Conservation (phyloP, 306 rosid genomes). For the Rosa persica region DNA sequence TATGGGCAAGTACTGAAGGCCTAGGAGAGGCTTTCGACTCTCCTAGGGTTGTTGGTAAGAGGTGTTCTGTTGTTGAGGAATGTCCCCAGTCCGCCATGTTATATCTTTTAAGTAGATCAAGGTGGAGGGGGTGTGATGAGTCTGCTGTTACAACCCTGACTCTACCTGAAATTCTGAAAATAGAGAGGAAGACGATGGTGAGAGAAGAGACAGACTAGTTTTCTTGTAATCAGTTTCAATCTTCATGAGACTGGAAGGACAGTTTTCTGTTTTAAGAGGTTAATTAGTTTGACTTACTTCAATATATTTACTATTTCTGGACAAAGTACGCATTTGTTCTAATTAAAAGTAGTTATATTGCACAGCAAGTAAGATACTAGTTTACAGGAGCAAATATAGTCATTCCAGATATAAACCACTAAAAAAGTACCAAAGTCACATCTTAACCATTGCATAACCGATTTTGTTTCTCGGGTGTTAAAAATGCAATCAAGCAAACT, state of each 20-base stretch:
- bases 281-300: not conserved
- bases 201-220: no score
- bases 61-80: not conserved
- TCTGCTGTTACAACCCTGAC: slow-evolving; percentile 6
- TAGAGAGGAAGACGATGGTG: not conserved
- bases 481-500: no score
- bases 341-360: not conserved
- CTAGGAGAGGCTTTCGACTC: slow-evolving; percentile 8
- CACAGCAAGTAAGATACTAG: not conserved
- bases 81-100: slow-evolving; percentile 11
- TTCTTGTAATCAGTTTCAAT: not conserved
- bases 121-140: not conserved
- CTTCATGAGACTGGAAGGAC: not conserved
- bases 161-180: slow-evolving; percentile 5
- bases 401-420: not conserved
- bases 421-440: no score
- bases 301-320: slow-evolving; percentile 3
- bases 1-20: not conserved
- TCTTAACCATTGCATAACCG: no score
- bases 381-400: not conserved
- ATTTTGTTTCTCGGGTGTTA: no score
- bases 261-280: not conserved
- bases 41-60: not conserved
- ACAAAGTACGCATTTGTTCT: not conserved
- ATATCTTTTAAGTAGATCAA: not conserved